phyloP scores from a whole-genome alignment of 2,329 filamentous ascomycete genomes.

The Verticillium alfalfae region DNA sequence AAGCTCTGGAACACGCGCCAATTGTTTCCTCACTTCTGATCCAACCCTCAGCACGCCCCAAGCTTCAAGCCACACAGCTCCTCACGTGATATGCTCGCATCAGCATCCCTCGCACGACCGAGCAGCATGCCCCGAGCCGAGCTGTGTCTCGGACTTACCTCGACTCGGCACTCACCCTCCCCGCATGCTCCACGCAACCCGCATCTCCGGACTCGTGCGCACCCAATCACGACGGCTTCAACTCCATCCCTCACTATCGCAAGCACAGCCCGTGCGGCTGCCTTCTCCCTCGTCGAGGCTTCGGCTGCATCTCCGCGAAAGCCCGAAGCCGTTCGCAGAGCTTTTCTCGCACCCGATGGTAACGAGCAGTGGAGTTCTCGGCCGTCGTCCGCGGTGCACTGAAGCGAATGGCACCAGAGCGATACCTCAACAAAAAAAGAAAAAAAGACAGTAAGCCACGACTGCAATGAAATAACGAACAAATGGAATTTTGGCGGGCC shows the following conservation, averaged over 20 bases:
- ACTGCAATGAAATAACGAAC: background rate
- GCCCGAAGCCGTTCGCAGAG: background rate
- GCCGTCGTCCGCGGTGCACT: background rate
- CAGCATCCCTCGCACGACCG: background rate
- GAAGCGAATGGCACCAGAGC: background rate
- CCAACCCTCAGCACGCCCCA: background rate
- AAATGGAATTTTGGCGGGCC: background rate
- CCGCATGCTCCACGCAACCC: background rate
- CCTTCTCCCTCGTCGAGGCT: background rate
- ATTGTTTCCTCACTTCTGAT: no score
- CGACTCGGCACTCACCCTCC: background rate
- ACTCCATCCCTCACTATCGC: background rate
- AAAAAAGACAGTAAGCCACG: background rate
- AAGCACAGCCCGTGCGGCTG: background rate
- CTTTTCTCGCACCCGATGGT: background rate
- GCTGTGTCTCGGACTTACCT: background rate
- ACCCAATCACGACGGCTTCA: background rate
- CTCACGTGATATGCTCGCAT: background rate
- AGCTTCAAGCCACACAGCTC: background rate
- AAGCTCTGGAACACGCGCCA: no score
- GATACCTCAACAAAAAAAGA: background rate
- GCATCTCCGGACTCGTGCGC: background rate
- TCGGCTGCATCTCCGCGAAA: background rate
- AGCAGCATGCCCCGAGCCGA: background rate
- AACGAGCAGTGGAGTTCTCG: background rate